phyloP scores from a whole-genome alignment of 805 yeast species.

The Candida incommunis region DNA sequence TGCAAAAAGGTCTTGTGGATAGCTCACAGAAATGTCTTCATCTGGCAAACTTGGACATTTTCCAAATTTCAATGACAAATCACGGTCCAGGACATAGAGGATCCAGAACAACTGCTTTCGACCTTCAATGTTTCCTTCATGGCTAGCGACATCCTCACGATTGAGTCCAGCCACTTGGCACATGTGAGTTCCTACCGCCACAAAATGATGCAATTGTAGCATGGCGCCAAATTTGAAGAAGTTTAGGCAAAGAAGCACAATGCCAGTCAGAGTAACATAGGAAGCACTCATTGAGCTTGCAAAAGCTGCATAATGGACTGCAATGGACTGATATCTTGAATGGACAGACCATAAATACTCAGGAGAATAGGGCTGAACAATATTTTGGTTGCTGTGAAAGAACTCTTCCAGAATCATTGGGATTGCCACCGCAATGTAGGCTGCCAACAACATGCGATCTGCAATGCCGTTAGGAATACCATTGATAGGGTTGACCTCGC shows the following conservation, averaged over 20 bases:
- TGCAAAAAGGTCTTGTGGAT: background rate
- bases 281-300: conserved; percentile 38
- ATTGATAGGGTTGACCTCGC: background rate
- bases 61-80: conserved; percentile 31
- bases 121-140: conserved; percentile 24
- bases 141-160: conserved; percentile 28
- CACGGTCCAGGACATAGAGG: conserved; percentile 34
- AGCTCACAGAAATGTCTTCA: conserved; percentile 6
- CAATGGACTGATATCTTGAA: conserved; percentile 21
- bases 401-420: background rate
- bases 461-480: background rate
- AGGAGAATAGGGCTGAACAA: background rate
- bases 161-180: conserved; percentile 49
- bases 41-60: conserved; percentile 30
- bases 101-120: conserved; percentile 36
- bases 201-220: conserved; percentile 21
- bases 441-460: background rate
- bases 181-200: conserved; percentile 34
- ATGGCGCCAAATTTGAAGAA: conserved; percentile 7
- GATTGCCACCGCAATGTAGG: background rate
- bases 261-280: conserved; percentile 33
- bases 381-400: background rate
- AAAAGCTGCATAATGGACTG: conserved; percentile 40
- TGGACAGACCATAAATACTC: background rate
- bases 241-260: conserved; percentile 31